Base-by-base conservation (phyloP, 768 basidiomycete species). In the Suillus brevipes region DNA sequence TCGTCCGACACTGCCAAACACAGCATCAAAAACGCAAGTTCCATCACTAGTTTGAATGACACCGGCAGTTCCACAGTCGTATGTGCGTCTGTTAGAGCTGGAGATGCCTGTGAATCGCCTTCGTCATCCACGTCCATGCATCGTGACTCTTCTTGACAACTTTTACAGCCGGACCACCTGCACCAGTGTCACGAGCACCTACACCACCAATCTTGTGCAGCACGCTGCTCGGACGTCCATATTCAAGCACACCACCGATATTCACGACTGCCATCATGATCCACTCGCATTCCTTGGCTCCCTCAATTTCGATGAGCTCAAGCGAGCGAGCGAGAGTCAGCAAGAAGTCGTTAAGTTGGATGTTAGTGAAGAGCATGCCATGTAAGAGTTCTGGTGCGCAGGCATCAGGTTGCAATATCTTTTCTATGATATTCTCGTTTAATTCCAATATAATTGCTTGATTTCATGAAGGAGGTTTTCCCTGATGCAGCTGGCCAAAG, bases 301-400 rank as follows among this genome's bases (percentile, higher is more conserved):
- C 87, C 66, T 96, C 92, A 64, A 95, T 89, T 60, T 88, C 83
- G 3, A 97, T 84, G 47, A 92, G 89, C 75, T 97, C 95, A 61
- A 95, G 83, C 74, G 96, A 92, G 25, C 94, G 89, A 1, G 89
- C 90, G 36, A 95, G 85, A 0, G 89, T 89, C 16, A 88, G 82
- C 55, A 85, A 78, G 73, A 99, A 99, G 74, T 95, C 91, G 74
- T 99, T 97, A 34, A 99, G 87, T 68, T 95, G 86, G 68, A 97
- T 94, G 68, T 92, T 90, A 16, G 97, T 99, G 79, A 98, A 98
- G 2, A 99, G 83, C 94, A 98, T 96, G 36, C 97, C 96, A 65
- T 99, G 97, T 0, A 98, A 99, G 0, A 97, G 83, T 34, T 95
- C 94, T 0, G 90, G 77, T 0, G 83, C 84, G 2, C 79, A 81